Percentiles rank a stretch among this genome's conserved stretches.
Conservation (phyloP, 306 rosid genomes). For the Cotoneaster glaucophyllus region DNA sequence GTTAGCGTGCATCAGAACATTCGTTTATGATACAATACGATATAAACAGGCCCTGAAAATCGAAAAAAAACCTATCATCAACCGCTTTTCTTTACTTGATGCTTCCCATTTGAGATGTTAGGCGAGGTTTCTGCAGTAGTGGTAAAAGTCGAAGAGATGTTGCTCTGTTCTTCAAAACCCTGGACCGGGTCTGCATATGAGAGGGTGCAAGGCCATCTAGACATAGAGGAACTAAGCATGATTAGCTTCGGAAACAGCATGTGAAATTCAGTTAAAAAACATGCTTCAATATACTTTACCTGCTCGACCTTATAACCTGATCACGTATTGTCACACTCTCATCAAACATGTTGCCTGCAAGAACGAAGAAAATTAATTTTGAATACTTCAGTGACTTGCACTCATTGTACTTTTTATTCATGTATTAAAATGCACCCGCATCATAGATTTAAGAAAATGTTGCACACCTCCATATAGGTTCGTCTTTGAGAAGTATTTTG, state of each 20-base stretch:
- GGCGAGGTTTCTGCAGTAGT: constrained; percentile 11
- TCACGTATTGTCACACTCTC: constrained; percentile 18
- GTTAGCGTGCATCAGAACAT: neutral
- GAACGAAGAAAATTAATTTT: neutral
- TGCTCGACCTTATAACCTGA: constrained; percentile 49
- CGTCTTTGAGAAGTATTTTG: constrained; percentile 43
- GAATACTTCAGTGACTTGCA: neutral
- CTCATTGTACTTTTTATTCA: neutral
- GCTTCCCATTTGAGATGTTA: constrained; percentile 35
- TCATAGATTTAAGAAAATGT: neutral
- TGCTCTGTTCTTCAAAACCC: constrained; percentile 39
- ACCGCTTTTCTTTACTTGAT: constrained; percentile 23
- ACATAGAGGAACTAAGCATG: neutral
- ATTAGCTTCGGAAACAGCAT: neutral
- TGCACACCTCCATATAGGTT: constrained; percentile 45
- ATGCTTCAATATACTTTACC: constrained; percentile 15
- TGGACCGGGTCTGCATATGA: constrained; percentile 47
- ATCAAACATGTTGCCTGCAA: constrained; percentile 41
- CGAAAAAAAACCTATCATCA: constrained; percentile 1
- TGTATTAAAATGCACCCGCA: neutral
- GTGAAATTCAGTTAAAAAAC: neutral
- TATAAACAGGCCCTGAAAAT: neutral
- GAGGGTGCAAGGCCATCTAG: constrained; percentile 45
- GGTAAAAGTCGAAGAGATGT: constrained; percentile 9
- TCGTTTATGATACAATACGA: neutral